Conservation (phyloP, 2,329 filamentous ascomycete species). For the Elsinoe ampelina region DNA sequence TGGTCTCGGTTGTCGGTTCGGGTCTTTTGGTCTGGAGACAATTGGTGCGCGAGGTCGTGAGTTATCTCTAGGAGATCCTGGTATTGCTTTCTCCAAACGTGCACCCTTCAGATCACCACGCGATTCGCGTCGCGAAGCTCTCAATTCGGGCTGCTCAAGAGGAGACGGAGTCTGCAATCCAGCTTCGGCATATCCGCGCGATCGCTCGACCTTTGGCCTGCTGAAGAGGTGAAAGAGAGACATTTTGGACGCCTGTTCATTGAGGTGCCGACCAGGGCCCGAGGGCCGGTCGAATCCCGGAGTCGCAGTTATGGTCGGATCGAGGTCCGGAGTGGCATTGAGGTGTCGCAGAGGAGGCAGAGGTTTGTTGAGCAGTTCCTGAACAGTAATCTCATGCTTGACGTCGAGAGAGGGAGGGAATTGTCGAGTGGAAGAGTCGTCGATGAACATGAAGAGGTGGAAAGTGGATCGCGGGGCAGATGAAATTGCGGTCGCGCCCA, state of each 20-base stretch:
- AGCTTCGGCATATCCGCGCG: conserved; percentile 37
- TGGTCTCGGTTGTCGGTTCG: conserved; percentile 1
- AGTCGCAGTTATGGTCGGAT: conserved; percentile 10
- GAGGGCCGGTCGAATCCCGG: conserved; percentile 5
- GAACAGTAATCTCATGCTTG: conserved; percentile 1
- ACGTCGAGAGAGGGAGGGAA: conserved; percentile 1
- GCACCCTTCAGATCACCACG: conserved; percentile 5
- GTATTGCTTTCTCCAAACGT: conserved; percentile 5
- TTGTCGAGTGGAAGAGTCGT: conserved; percentile 9
- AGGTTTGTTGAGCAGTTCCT: conserved; percentile 13
- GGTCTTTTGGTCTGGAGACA: background rate
- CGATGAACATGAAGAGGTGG: conserved; percentile 12
- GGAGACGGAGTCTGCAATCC: conserved; percentile 16
- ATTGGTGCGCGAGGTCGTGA: background rate
- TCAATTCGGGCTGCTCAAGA: background rate
- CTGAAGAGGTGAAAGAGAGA: conserved; percentile 43
- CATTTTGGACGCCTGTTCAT: conserved; percentile 31
- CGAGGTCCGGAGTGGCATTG: conserved; percentile 8
- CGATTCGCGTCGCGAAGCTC: conserved; percentile 1
- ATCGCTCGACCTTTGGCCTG: conserved; percentile 40
- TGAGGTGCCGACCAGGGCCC: conserved; percentile 6
- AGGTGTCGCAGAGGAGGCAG: conserved; percentile 13
- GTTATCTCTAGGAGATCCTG: conserved; percentile 1
- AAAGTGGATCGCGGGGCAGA: conserved; percentile 11
- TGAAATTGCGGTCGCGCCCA: conserved; percentile 13